phyloP scores from a whole-genome alignment of 768 basidiomycete genomes.

The Suillus alpinus region DNA sequence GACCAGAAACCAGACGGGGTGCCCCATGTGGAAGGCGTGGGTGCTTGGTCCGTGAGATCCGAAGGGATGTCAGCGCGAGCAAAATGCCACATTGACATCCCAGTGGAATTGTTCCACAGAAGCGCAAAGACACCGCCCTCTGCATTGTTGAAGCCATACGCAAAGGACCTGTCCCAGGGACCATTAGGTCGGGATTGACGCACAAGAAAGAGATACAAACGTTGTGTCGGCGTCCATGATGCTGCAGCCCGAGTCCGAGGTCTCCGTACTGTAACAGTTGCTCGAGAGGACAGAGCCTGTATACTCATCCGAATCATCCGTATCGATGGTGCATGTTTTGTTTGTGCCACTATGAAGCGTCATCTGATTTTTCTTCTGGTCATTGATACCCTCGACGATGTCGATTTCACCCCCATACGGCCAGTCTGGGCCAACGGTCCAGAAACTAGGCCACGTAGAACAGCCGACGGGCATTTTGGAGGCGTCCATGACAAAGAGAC shows the following conservation, averaged over 20 bases:
- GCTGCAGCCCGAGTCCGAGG: conserved; percentile 48
- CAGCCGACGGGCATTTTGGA: conserved; percentile 70
- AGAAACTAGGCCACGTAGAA: conserved; percentile 59
- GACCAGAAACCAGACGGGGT: conserved; percentile 52
- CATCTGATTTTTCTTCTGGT: conserved; percentile 55
- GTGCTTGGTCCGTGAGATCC: conserved; percentile 45
- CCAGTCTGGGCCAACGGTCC: conserved; percentile 53
- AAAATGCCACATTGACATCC: conserved; percentile 60
- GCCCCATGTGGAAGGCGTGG: conserved; percentile 52
- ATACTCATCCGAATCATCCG: conserved; percentile 9
- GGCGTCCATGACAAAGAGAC: conserved; percentile 75
- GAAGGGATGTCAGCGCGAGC: conserved; percentile 46
- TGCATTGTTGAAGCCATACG: conserved; percentile 29
- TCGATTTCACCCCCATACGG: conserved; percentile 64
- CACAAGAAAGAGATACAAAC: not conserved
- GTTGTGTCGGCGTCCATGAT: conserved; percentile 39
- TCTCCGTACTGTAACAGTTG: conserved; percentile 39
- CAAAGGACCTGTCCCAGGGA: conserved; percentile 34
- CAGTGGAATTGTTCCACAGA: conserved; percentile 44
- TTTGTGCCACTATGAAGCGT: conserved; percentile 60
- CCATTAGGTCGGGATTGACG: conserved; percentile 34
- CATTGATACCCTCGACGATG: conserved; percentile 70
- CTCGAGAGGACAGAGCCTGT: conserved; percentile 24
- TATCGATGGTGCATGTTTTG: conserved; percentile 32
- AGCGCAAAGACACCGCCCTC: conserved; percentile 58